phyloP scores from a whole-genome alignment of 768 basidiomycete genomes.

The Crepidotus variabilis region DNA sequence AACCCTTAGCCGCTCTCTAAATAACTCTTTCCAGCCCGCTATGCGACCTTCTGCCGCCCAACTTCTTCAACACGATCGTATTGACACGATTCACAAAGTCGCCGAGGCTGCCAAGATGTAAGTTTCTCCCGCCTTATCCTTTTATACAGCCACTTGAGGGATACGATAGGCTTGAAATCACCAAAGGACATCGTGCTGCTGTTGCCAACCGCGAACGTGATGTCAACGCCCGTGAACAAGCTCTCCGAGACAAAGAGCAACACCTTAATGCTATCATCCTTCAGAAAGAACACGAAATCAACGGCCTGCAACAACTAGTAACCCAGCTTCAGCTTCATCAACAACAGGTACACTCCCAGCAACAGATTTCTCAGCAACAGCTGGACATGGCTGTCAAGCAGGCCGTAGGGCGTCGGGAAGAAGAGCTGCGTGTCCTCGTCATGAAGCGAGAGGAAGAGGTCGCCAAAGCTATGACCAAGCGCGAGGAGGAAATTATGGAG shows the following conservation, averaged over 20 bases:
- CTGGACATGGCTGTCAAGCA: slow-evolving; percentile 47
- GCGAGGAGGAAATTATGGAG: slow-evolving; percentile 71
- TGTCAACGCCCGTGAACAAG: slow-evolving; percentile 51
- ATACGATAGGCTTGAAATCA: slow-evolving; percentile 50
- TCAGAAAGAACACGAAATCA: slow-evolving; percentile 61
- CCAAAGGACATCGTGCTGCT: slow-evolving; percentile 59
- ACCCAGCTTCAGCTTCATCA: slow-evolving; percentile 28
- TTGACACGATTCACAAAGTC: slow-evolving; percentile 69
- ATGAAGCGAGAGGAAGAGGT: slow-evolving; percentile 71
- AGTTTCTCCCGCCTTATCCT: slow-evolving; percentile 13
- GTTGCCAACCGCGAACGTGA: slow-evolving; percentile 62
- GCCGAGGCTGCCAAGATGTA: slow-evolving; percentile 79
- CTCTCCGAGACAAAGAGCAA: slow-evolving; percentile 52
- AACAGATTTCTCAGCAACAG: slow-evolving; percentile 27
- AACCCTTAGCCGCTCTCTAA: not conserved
- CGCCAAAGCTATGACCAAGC: slow-evolving; percentile 53
- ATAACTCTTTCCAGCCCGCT: slow-evolving; percentile 51
- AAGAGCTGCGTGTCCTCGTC: slow-evolving; percentile 63
- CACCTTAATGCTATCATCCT: slow-evolving; percentile 41
- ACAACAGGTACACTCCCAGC: slow-evolving; percentile 15
- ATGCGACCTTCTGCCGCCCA: slow-evolving; percentile 84
- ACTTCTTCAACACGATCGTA: slow-evolving; percentile 74
- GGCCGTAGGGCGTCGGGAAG: slow-evolving; percentile 61
- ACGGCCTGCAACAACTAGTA: slow-evolving; percentile 41
- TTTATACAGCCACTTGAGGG: not conserved